A percentile compares a stretch with the other conserved stretches of the same genome.
Evolutionary conservation across 2,329 filamentous ascomycete genomes (phyloP).

Genomic region (Ceratocystiopsis minuta): DNA sequence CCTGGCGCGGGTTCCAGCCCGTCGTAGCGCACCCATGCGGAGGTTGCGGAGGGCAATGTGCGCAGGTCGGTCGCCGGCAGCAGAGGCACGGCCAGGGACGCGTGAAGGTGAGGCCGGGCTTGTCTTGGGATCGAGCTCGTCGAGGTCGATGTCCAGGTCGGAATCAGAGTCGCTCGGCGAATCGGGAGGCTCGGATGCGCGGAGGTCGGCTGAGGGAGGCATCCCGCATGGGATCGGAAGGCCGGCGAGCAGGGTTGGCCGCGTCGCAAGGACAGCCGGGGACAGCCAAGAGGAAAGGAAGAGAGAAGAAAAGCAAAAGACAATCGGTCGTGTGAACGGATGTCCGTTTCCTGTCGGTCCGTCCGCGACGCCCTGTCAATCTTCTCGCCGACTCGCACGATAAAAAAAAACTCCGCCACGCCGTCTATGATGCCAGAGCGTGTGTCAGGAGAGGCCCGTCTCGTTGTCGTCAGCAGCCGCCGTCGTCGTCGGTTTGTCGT

Average conservation of each 20-base stretch:
- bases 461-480: no score
- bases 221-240: conserved; percentile 26
- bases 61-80: conserved; percentile 20
- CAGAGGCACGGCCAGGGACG: conserved; percentile 9
- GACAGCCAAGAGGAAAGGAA: neutral
- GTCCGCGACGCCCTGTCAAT: no score
- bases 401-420: no score
- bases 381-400: no score
- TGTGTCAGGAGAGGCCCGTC: no score
- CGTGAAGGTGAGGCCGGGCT: conserved; percentile 11
- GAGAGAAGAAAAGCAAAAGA: neutral
- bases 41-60: conserved; percentile 54
- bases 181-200: conserved; percentile 43
- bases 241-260: no score
- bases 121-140: conserved; percentile 54
- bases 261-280: neutral
- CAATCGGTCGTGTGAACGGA: no score
- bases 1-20: conserved; percentile 33
- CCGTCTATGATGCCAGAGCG: no score
- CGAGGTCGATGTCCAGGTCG: conserved; percentile 58
- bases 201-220: conserved; percentile 35
- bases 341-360: no score
- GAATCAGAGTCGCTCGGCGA: conserved; percentile 51
- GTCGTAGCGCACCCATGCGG: conserved; percentile 46
- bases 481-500: no score